phyloP scores from a whole-genome alignment of 352 stramenopile genomes.

The Phytopythium sindhum region DNA sequence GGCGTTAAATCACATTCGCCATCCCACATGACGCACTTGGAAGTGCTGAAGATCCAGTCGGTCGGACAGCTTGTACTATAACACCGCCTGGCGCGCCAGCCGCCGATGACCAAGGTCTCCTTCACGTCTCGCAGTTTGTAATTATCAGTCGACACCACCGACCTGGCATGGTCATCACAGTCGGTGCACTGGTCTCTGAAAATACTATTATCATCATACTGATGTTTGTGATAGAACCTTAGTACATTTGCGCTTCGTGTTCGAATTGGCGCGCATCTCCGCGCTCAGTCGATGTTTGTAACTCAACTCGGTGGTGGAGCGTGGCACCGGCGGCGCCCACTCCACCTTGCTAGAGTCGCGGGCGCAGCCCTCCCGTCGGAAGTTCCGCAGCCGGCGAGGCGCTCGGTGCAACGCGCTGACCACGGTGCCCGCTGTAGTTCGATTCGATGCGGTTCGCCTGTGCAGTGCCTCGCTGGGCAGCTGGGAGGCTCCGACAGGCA shows the following conservation, averaged over 20 bases:
- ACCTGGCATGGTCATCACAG: neutral
- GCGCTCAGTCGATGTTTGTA: neutral
- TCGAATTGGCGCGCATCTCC: neutral
- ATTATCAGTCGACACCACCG: neutral
- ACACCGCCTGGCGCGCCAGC: no score
- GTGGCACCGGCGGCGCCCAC: neutral
- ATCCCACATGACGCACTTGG: neutral
- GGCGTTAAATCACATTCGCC: neutral
- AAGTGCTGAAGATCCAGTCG: neutral
- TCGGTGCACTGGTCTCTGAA: no score
- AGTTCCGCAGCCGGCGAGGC: neutral
- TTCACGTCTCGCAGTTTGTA: no score
- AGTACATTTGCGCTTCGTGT: neutral
- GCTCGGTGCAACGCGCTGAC: neutral
- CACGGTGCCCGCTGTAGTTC: neutral
- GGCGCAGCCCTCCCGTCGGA: no score
- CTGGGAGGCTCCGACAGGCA: no score
- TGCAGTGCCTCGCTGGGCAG: no score
- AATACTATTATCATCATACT: neutral
- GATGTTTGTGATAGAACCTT: neutral
- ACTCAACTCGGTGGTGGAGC: slow-evolving; percentile 6
- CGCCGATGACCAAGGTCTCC: neutral
- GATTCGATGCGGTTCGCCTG: neutral
- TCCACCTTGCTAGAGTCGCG: no score
- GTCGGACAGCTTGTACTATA: neutral